Evolutionary conservation across 148 eudicot genomes (phyloP).

Genomic region (Vaccinium corymbosum): DNA sequence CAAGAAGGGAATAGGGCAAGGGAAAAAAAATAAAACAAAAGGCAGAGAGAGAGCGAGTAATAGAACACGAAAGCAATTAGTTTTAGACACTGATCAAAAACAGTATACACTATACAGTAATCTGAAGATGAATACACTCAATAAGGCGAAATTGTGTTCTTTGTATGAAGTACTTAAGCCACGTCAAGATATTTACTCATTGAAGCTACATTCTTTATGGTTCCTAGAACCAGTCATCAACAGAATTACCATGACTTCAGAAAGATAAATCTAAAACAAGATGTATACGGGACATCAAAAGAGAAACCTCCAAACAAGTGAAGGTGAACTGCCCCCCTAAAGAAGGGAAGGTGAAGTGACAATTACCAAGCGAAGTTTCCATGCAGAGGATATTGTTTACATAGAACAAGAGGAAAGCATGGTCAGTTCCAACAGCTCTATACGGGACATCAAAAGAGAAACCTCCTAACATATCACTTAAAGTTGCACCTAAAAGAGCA

Average conservation of each 20-base stretch:
- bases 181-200: not conserved
- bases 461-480: not conserved
- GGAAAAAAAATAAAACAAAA: not conserved
- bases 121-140: not conserved
- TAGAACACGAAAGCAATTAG: not conserved
- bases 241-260: not conserved
- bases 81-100: slow-evolving; percentile 13
- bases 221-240: not conserved
- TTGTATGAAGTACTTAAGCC: not conserved
- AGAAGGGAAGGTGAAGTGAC: not conserved
- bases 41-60: not conserved
- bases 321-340: not conserved
- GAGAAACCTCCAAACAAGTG: slow-evolving; percentile 6
- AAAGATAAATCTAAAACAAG: too few relatives aligned
- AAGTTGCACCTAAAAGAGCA: not conserved
- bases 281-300: too few relatives aligned
- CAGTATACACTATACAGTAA: not conserved
- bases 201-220: not conserved
- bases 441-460: not conserved
- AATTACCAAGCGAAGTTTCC: not conserved
- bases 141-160: not conserved
- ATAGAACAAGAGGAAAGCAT: not conserved
- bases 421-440: slow-evolving; percentile 3
- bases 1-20: not conserved
- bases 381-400: not conserved